These are phyloP conservation scores for Boletus sp. DNA, from an alignment of 768 basidiomycete genomes.

Conservation along the genomic window DNA sequence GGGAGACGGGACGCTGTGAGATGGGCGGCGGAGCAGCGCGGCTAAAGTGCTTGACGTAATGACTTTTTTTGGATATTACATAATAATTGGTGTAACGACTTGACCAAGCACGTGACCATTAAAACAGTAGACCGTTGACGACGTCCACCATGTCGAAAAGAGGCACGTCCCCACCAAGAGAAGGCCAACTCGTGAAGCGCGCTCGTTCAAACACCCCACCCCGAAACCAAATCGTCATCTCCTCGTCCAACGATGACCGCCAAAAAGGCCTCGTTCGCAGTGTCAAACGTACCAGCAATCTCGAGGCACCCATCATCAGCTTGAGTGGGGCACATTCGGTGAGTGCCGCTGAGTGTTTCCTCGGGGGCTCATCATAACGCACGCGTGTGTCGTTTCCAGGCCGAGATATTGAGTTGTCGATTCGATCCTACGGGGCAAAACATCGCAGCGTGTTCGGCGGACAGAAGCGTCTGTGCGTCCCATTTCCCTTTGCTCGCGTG, in stretches of 20 bases:
- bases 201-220: slow-evolving; percentile 49
- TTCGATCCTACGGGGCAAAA: slow-evolving; percentile 95
- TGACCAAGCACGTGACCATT: not conserved
- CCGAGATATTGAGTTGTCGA: slow-evolving; percentile 86
- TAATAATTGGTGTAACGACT: too few relatives aligned
- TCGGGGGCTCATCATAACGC: not conserved
- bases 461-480: slow-evolving; percentile 83
- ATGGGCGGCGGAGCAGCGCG: slow-evolving; percentile 45
- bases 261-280: slow-evolving; percentile 80
- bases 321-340: slow-evolving; percentile 86
- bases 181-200: slow-evolving; percentile 62
- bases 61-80: too few relatives aligned
- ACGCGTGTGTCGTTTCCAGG: slow-evolving; percentile 36
- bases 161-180: slow-evolving; percentile 52
- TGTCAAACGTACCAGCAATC: slow-evolving; percentile 87
- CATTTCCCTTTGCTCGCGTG: not conserved
- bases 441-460: slow-evolving; percentile 88
- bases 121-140: not conserved
- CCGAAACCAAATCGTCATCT: slow-evolving; percentile 73
- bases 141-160: slow-evolving; percentile 65
- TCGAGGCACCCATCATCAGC: slow-evolving; percentile 93
- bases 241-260: slow-evolving; percentile 68
- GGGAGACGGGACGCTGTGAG: slow-evolving; percentile 59
- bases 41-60: slow-evolving; percentile 1
- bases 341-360: slow-evolving; percentile 32